These are phyloP conservation scores for Priceomyces fermenticarens DNA, from an alignment of 805 yeast genomes.

Conservation along the genomic window DNA sequence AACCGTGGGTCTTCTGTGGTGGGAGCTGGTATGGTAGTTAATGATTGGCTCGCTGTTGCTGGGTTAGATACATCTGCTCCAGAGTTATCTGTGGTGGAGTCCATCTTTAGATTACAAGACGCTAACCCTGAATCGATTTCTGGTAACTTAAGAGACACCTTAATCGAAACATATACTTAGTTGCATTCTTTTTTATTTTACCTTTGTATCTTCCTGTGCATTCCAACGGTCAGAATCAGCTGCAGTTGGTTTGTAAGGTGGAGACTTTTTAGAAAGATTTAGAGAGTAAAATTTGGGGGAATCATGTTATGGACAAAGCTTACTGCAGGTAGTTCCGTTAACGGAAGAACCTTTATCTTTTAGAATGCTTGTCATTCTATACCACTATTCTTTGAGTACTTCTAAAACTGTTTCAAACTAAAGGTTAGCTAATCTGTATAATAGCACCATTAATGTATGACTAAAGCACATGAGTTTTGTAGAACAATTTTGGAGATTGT, in stretches of 20 bases:
- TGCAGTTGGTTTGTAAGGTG: not conserved
- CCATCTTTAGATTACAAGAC: slow-evolving; percentile 90
- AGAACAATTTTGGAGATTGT: too few relatives aligned
- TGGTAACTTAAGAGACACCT: slow-evolving; percentile 84
- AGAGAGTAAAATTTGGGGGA: too few relatives aligned
- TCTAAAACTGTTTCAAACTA: not conserved
- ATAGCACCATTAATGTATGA: too few relatives aligned
- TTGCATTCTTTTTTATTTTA: not conserved
- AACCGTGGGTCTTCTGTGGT: slow-evolving; percentile 97
- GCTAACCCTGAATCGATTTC: slow-evolving; percentile 85
- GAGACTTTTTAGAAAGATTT: not conserved
- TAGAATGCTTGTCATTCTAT: too few relatives aligned
- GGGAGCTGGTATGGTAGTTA: slow-evolving; percentile 98
- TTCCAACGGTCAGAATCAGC: not conserved
- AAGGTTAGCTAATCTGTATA: too few relatives aligned
- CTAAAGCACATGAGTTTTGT: too few relatives aligned
- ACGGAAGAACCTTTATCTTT: too few relatives aligned
- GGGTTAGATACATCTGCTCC: slow-evolving; percentile 99
- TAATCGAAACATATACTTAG: slow-evolving; percentile 86
- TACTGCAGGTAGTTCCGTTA: too few relatives aligned
- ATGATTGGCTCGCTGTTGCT: slow-evolving; percentile 96
- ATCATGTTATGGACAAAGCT: too few relatives aligned
- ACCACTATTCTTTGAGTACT: not conserved
- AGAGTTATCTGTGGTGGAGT: slow-evolving; percentile 93
- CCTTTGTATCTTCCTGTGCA: not conserved